Conservation (phyloP, 2,329 filamentous ascomycete species). For the Spiromastix sp. region DNA sequence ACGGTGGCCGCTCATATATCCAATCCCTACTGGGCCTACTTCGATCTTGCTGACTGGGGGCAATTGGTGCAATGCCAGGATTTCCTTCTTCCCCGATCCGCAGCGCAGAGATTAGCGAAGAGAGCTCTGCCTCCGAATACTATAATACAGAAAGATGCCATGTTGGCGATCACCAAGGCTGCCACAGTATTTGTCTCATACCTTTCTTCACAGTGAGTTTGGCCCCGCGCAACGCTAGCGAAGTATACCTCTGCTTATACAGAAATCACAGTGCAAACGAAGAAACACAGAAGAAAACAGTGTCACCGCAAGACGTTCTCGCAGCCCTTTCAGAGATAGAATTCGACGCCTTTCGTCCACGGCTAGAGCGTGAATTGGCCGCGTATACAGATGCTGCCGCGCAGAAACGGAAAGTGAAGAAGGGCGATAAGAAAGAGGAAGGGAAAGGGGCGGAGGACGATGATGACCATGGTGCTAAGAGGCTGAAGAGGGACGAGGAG, state of each 20-base stretch:
- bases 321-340: constrained; percentile 51
- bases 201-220: constrained; percentile 46
- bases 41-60: too few species aligned
- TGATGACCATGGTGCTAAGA: constrained; percentile 31
- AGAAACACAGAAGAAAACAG: constrained; percentile 51
- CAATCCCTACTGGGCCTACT: too few species aligned
- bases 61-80: too few species aligned
- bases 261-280: constrained; percentile 44
- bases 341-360: constrained; percentile 47
- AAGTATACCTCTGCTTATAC: too few species aligned
- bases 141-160: constrained; percentile 54
- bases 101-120: constrained; percentile 52
- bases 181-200: constrained; percentile 59
- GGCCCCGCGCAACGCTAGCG: background rate
- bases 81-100: constrained; percentile 51
- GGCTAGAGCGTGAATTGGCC: constrained; percentile 50
- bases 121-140: constrained; percentile 55
- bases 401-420: constrained; percentile 27
- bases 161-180: constrained; percentile 53
- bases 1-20: too few species aligned
- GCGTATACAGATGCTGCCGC: constrained; percentile 29
- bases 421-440: constrained; percentile 37
- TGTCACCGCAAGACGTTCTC: constrained; percentile 51
- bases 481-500: constrained; percentile 15
- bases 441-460: constrained; percentile 41